Percentiles rank a stretch among this genome's conserved stretches.
Evolutionary conservation across 805 yeast species (phyloP).

Genomic region (Pichia insulana): DNA sequence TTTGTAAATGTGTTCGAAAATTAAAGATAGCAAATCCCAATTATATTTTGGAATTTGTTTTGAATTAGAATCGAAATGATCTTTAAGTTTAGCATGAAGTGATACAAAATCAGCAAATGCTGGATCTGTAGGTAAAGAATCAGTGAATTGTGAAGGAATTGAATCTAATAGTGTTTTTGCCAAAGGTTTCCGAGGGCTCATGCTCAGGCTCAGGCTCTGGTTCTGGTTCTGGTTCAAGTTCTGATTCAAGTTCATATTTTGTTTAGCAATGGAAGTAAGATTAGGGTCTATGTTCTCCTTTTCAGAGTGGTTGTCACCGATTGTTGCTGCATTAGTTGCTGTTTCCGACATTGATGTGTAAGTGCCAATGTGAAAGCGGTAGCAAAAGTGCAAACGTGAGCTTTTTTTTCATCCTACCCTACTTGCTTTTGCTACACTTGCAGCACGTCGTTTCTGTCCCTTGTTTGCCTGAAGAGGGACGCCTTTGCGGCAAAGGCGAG

Average conservation of each 20-base stretch:
- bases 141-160: neutral
- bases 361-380: no score
- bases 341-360: neutral
- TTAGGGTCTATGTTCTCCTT: no score
- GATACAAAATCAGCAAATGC: neutral
- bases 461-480: no score
- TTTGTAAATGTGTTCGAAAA: conserved; percentile 18
- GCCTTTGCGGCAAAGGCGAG: no score
- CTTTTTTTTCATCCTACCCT: no score
- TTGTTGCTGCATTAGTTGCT: neutral
- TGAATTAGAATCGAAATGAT: neutral
- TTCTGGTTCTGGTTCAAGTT: no score
- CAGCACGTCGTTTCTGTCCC: no score
- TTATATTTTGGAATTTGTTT: conserved; percentile 16
- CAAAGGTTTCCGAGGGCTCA: neutral
- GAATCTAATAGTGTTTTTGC: neutral
- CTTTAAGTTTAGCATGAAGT: neutral
- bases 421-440: no score
- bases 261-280: no score
- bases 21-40: conserved; percentile 18
- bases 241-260: no score
- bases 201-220: no score
- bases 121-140: neutral
- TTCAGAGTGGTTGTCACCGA: neutral
- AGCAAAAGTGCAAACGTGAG: no score